phyloP scores from a whole-genome alignment of 306 rosid species.

The Pyrus bretschneideri region DNA sequence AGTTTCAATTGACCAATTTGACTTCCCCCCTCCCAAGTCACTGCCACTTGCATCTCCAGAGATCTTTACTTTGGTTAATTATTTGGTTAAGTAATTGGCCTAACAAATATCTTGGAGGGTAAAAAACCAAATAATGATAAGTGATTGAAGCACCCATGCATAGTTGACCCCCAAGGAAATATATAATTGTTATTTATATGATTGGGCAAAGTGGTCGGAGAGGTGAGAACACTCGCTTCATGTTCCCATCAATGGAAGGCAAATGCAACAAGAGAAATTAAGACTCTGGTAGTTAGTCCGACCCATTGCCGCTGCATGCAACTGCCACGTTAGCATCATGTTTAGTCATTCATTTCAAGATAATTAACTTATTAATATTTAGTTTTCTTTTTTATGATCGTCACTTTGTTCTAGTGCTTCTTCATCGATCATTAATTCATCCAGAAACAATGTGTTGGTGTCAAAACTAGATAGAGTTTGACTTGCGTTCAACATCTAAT shows the following conservation, averaged over 20 bases:
- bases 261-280: background rate
- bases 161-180: no score
- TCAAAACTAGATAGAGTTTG: no score
- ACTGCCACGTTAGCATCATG: background rate
- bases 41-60: background rate
- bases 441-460: no score
- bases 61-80: background rate
- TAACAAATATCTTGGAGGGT: background rate
- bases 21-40: background rate
- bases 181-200: background rate
- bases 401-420: no score
- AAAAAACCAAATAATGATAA: background rate
- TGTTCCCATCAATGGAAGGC: background rate
- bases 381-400: no score
- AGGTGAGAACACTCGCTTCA: background rate
- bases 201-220: background rate
- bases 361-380: background rate
- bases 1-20: background rate
- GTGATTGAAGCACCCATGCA: slow-evolving; percentile 11
- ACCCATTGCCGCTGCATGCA: background rate
- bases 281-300: background rate
- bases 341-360: background rate
- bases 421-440: no score
- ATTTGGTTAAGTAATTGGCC: background rate
- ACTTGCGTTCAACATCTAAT: no score